phyloP scores from a whole-genome alignment of 2,329 filamentous ascomycete genomes.

The Tolypocladium guangdongense region DNA sequence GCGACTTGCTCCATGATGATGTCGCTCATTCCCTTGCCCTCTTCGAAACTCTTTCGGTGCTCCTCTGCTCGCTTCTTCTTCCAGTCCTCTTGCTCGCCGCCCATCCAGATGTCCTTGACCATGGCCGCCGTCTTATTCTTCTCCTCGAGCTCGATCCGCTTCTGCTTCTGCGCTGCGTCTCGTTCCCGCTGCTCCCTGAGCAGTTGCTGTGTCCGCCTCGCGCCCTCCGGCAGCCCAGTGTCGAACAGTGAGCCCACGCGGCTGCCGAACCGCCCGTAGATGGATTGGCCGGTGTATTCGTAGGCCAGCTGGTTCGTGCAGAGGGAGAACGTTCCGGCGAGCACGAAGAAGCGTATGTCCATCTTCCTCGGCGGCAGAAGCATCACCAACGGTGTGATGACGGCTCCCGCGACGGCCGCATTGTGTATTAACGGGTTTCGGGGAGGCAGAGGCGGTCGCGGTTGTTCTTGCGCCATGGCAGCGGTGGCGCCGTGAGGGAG shows the following conservation, averaged over 20 bases:
- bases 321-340: conserved; percentile 38
- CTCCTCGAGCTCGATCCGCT: conserved; percentile 14
- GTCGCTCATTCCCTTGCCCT: conserved; percentile 44
- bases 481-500: not conserved
- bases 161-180: conserved; percentile 18
- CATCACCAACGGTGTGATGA: conserved; percentile 36
- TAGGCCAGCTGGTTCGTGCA: conserved; percentile 43
- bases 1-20: conserved; percentile 45
- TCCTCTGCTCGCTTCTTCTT: conserved; percentile 37
- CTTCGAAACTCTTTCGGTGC: conserved; percentile 41
- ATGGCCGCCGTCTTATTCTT: conserved; percentile 19
- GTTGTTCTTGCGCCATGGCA: conserved; percentile 16
- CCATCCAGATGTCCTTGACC: conserved; percentile 46
- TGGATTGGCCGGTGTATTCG: conserved; percentile 45
- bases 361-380: conserved; percentile 40
- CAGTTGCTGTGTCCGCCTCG: conserved; percentile 33
- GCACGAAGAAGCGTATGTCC: conserved; percentile 38
- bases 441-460: conserved; percentile 17
- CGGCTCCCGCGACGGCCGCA: conserved; percentile 34
- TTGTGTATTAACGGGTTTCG: conserved; percentile 32
- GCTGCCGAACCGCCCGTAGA: conserved; percentile 34
- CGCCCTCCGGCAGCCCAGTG: conserved; percentile 46
- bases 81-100: conserved; percentile 44
- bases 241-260: conserved; percentile 35
- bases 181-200: conserved; percentile 35